Evolutionary conservation across 768 basidiomycete species (phyloP).

Genomic region (Asterophora parasitica): DNA sequence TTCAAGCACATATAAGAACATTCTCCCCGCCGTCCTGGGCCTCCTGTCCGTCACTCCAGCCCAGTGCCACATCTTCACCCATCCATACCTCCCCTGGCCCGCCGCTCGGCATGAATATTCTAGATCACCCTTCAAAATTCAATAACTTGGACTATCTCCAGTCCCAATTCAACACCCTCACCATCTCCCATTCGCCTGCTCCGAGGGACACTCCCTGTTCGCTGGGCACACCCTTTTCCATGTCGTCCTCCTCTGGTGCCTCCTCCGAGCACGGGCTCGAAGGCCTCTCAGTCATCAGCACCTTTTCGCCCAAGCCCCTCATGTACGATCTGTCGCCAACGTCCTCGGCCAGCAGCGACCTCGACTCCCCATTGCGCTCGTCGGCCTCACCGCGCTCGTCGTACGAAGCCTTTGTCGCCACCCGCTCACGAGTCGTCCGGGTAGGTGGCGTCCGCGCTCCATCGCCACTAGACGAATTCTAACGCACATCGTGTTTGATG

Average conservation of each 20-base stretch:
- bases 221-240: slow-evolving; percentile 14
- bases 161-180: slow-evolving; percentile 15
- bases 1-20: slow-evolving; percentile 21
- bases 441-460: slow-evolving; percentile 31
- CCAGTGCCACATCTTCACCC: no score
- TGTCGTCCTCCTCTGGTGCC: slow-evolving; percentile 5
- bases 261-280: slow-evolving; percentile 10
- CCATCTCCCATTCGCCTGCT: slow-evolving; percentile 12
- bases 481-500: slow-evolving; percentile 5
- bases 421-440: slow-evolving; percentile 50
- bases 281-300: slow-evolving; percentile 15
- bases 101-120: slow-evolving; percentile 16
- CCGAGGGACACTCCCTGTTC: neutral
- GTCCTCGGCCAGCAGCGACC: slow-evolving; percentile 29
- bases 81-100: slow-evolving; percentile 6
- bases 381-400: slow-evolving; percentile 18
- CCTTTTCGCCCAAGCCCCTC: slow-evolving; percentile 25
- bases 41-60: no score
- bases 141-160: slow-evolving; percentile 15
- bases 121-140: slow-evolving; percentile 16
- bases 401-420: slow-evolving; percentile 39
- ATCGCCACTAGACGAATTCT: slow-evolving; percentile 3
- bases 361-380: slow-evolving; percentile 16
- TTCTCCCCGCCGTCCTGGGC: neutral
- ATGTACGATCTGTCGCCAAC: slow-evolving; percentile 27